Conservation (phyloP, 306 rosid genomes). For the Fragaria vesca region DNA sequence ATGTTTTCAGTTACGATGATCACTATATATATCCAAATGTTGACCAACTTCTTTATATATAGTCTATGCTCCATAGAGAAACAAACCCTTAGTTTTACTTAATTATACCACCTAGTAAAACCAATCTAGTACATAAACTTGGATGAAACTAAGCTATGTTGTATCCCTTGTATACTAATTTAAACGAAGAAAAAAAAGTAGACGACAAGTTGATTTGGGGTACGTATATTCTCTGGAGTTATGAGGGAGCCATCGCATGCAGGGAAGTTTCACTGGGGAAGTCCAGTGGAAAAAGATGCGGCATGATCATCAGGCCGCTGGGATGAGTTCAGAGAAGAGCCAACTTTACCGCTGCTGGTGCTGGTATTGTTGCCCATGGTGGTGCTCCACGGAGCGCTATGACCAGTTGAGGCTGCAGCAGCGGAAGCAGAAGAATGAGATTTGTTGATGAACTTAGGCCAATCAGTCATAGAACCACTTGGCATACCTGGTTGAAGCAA, state of each 20-base stretch:
- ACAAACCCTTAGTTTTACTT: conserved; percentile 9
- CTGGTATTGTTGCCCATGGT: conserved; percentile 4
- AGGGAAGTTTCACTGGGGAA: conserved; percentile 33
- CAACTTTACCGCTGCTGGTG: conserved; percentile 15
- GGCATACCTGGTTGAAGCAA: conserved; percentile 25
- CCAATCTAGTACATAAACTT: conserved; percentile 7
- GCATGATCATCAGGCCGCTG: conserved; percentile 46
- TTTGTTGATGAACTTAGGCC: conserved; percentile 36
- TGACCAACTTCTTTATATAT: no score
- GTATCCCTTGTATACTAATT: background rate
- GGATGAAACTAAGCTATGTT: background rate
- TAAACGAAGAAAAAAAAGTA: background rate
- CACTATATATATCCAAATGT: no score
- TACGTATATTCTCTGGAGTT: background rate
- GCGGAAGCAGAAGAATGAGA: conserved; percentile 1
- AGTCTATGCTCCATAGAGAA: background rate
- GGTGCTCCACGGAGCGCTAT: conserved; percentile 41
- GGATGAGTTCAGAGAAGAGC: conserved; percentile 22
- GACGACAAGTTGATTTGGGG: background rate
- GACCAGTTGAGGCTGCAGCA: conserved; percentile 1
- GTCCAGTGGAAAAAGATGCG: conserved; percentile 20
- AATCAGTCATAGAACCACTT: conserved; percentile 17
- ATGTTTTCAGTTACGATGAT: no score
- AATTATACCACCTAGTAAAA: conserved; percentile 10
- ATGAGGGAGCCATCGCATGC: background rate